A percentile compares a stretch with the other conserved stretches of the same genome.
phyloP scores from a whole-genome alignment of 2,329 filamentous ascomycete genomes.

The Harringtonia aguacate region DNA sequence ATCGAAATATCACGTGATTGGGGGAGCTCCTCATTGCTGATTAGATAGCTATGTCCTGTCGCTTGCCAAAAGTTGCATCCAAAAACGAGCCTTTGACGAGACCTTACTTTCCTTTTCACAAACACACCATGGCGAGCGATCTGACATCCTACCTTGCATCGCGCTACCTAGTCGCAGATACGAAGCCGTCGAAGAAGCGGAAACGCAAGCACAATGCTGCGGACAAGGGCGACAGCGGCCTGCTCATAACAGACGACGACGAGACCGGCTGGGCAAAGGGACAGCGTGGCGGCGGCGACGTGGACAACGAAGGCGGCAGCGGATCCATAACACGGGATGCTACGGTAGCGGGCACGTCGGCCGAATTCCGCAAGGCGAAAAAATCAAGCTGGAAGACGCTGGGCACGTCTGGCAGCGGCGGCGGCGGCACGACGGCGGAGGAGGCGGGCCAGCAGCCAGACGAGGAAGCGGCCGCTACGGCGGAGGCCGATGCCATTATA shows the following conservation, averaged over 20 bases:
- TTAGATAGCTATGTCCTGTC: too few species aligned
- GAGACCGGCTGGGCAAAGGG: constrained; percentile 39
- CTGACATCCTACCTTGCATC: constrained; percentile 81
- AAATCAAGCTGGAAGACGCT: constrained; percentile 74
- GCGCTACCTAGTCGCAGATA: constrained; percentile 70
- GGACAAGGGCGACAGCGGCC: constrained; percentile 18
- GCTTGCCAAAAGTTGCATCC: too few species aligned
- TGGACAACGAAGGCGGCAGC: constrained; percentile 37
- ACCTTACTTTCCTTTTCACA: too few species aligned
- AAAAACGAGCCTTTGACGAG: too few species aligned
- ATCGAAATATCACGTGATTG: too few species aligned
- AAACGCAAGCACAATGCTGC: constrained; percentile 44
- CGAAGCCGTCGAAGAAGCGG: constrained; percentile 49
- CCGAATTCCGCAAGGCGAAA: constrained; percentile 63
- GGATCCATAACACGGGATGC: constrained; percentile 36
- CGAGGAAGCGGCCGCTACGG: constrained; percentile 43
- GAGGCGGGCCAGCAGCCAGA: constrained; percentile 5
- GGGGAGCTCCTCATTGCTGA: too few species aligned
- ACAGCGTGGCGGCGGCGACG: constrained; percentile 21
- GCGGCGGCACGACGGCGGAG: constrained; percentile 21
- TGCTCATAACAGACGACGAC: constrained; percentile 56
- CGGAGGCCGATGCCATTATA: constrained; percentile 73
- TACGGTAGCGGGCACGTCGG: constrained; percentile 37
- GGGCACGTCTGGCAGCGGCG: too few species aligned
- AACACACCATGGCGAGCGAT: constrained; percentile 45